Base-by-base conservation (phyloP, 371 early-diverging fungal genomes). In the Rhizopus sp. region DNA sequence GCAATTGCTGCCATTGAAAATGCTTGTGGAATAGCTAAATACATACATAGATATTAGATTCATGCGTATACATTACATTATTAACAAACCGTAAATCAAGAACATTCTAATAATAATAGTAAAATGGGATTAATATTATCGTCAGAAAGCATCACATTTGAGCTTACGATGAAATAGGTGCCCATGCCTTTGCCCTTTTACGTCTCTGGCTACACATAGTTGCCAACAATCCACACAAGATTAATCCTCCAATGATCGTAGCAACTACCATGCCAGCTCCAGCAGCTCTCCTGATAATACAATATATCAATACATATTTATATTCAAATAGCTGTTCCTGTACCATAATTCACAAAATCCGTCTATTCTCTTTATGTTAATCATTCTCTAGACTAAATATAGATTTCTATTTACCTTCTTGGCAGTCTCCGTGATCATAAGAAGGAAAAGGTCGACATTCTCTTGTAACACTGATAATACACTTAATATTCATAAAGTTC, bases 281-380 rank as follows among this genome's bases (percentile, higher is more conserved):
- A 46, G 76, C 71, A 16, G 65, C 72, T 31, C 72, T 63, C 77
- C 77, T 77, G 23, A 40, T 31, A n/a, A 10, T 37, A 40, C 12
- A 16, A 46, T 8, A 1, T 15, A 37, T 29, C 42, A n/a, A 7
- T 30, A 23, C 5, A 23, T 32, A 6, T 13, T 39, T 42, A 7
- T 16, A 4, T 15, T 8, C 33, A 45, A 46, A 46, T 34, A 15
- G 23, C 23, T 23, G 23, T 23, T 23, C 23, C 23, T 38, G 50
- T 69, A 69, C 79, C 79, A 78, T 50, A 78, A 51, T 40, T 78
- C 79, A 63, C 79, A 78, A 38, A 75, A 78, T 12, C 76, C 76
- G 31, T 78, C 79, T 78, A 60, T 39, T 23, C 13, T 16, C n/a
- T 13, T 17, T 33, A 32, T 8, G 29, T 44, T 15, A 41, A 38